Evolutionary conservation across 768 basidiomycete species (phyloP).

Genomic region (Lanmaoa rubissima): DNA sequence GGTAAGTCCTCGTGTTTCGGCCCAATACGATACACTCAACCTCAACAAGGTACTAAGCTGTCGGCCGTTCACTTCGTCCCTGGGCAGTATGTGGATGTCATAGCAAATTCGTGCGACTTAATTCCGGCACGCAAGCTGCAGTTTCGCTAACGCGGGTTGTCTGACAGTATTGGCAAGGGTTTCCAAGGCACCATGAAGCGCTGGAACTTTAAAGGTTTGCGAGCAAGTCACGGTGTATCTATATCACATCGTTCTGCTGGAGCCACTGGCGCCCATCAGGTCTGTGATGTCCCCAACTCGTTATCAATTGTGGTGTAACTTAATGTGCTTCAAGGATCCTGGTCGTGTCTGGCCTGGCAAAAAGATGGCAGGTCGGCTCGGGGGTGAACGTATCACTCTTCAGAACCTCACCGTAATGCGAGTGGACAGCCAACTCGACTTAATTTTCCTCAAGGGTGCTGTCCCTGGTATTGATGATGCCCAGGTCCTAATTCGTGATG

Average conservation of each 20-base stretch:
- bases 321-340: conserved; percentile 64
- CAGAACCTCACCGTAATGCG: conserved; percentile 90
- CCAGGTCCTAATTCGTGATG: conserved; percentile 81
- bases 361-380: conserved; percentile 97
- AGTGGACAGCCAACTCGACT: conserved; percentile 80
- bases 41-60: conserved; percentile 69
- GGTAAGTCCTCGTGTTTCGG: conserved; percentile 48
- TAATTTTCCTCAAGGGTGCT: conserved; percentile 88
- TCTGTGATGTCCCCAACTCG: conserved; percentile 33
- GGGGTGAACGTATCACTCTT: conserved; percentile 73
- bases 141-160: conserved; percentile 8
- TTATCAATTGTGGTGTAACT: background rate
- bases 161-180: conserved; percentile 86
- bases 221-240: conserved; percentile 95
- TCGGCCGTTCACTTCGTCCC: conserved; percentile 96
- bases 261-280: conserved; percentile 94
- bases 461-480: conserved; percentile 90
- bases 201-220: conserved; percentile 88
- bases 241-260: conserved; percentile 91
- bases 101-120: conserved; percentile 76
- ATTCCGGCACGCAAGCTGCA: background rate
- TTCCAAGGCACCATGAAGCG: conserved; percentile 97
- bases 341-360: conserved; percentile 96
- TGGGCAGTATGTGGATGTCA: conserved; percentile 91
- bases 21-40: background rate